These are phyloP conservation scores for Aspergillus sergii DNA, from an alignment of 2,329 filamentous ascomycete species.

Conservation along the genomic window DNA sequence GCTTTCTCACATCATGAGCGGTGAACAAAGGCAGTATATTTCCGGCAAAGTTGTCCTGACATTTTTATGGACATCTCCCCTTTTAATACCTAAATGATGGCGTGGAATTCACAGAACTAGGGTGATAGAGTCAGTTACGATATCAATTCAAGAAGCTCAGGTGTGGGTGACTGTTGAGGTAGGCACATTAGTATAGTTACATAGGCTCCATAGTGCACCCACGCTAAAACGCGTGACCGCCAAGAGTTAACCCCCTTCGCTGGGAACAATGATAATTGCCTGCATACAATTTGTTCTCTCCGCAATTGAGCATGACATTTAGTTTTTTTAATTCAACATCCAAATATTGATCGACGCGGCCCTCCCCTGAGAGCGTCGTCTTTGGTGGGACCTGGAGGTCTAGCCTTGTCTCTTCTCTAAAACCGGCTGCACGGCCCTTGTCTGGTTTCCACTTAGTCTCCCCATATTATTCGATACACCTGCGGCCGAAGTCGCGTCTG, in stretches of 20 bases:
- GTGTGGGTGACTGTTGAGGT: too few relatives aligned
- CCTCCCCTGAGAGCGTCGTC: background rate
- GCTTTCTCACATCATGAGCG: background rate
- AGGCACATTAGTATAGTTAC: too few relatives aligned
- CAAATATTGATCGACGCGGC: background rate
- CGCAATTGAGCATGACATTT: background rate
- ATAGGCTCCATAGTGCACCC: background rate
- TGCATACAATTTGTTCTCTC: background rate
- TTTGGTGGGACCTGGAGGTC: conserved; percentile 3
- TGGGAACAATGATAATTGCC: background rate
- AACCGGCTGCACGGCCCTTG: conserved; percentile 9
- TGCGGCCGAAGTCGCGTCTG: conserved; percentile 35
- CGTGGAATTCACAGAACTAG: background rate
- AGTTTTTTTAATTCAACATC: background rate
- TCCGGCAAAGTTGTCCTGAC: background rate
- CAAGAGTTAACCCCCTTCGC: background rate
- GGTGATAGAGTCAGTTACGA: background rate
- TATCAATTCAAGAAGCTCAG: background rate
- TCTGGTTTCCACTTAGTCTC: conserved; percentile 1
- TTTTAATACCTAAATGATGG: background rate
- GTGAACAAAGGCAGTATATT: background rate
- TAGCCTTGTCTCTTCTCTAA: background rate
- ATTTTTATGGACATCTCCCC: background rate
- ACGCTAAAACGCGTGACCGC: background rate
- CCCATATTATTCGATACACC: conserved; percentile 20